Conservation (phyloP, 345 rosid species). For the Boechera stricta region DNA sequence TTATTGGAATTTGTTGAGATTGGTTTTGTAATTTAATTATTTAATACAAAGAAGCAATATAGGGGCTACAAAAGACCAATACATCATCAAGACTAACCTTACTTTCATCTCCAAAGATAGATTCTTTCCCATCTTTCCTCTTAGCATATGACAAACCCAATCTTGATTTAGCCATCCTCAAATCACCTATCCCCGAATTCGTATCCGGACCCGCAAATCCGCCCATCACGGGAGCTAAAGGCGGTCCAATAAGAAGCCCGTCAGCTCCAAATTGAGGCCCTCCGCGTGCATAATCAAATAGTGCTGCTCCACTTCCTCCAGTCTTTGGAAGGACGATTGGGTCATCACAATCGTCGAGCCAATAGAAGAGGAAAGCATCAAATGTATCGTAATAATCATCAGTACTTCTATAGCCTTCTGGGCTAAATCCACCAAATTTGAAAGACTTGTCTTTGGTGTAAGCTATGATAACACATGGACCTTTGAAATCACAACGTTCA, state of each 20-base stretch:
- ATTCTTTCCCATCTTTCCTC: conserved; percentile 76
- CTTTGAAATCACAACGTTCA: conserved; percentile 78
- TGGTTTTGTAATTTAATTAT: conserved; percentile 31
- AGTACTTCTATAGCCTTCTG: conserved; percentile 91
- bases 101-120: conserved; percentile 69
- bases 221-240: conserved; percentile 80
- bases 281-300: conserved; percentile 77
- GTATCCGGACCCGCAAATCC: conserved; percentile 85
- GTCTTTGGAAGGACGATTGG: conserved; percentile 64
- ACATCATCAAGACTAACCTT: conserved; percentile 67
- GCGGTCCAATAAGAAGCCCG: conserved; percentile 80
- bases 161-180: conserved; percentile 84
- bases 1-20: not conserved
- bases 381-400: conserved; percentile 86
- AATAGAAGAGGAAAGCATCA: conserved; percentile 81
- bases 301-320: conserved; percentile 92
- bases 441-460: conserved; percentile 62
- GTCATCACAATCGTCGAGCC: conserved; percentile 52
- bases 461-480: conserved; percentile 89
- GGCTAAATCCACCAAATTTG: conserved; percentile 84
- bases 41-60: conserved; percentile 76
- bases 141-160: conserved; percentile 83
- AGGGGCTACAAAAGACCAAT: conserved; percentile 71
- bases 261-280: conserved; percentile 75
- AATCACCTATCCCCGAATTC: conserved; percentile 75